Conservation (phyloP, 78 protist species). For the Polysphondylium violaceum region DNA sequence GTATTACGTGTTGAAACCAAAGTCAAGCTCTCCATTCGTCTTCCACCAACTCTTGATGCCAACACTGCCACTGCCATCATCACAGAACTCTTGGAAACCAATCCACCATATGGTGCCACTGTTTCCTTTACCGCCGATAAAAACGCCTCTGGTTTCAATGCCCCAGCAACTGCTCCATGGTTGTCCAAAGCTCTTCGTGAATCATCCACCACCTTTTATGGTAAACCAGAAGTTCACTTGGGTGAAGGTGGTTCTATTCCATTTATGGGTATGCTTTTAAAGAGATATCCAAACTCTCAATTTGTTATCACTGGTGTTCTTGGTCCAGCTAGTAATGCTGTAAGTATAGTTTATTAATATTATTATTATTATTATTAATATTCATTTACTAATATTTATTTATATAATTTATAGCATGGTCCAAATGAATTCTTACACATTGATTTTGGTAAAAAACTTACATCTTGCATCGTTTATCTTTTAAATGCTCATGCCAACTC, state of each 20-base stretch:
- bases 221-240: conserved; percentile 56
- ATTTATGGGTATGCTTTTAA: conserved; percentile 90
- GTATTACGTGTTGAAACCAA: conserved; percentile 88
- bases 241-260: conserved; percentile 93
- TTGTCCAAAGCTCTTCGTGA: conserved; percentile 41
- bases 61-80: conserved; percentile 42
- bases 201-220: conserved; percentile 80
- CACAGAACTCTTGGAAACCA: conserved; percentile 67
- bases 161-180: conserved; percentile 82
- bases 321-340: conserved; percentile 86
- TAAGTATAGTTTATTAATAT: not conserved
- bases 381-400: conserved; percentile 25
- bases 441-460: conserved; percentile 79
- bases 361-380: not conserved
- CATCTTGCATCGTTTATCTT: conserved; percentile 51
- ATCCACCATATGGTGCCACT: conserved; percentile 93
- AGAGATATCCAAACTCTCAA: conserved; percentile 90
- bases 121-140: conserved; percentile 81
- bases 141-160: conserved; percentile 85
- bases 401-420: conserved; percentile 56
- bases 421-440: conserved; percentile 91
- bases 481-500: conserved; percentile 72
- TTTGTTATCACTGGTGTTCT: conserved; percentile 90
- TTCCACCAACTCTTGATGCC: conserved; percentile 88
- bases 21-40: conserved; percentile 85